Evolutionary conservation across 768 basidiomycete genomes (phyloP).

Genomic region (Lyophyllum shimeji): DNA sequence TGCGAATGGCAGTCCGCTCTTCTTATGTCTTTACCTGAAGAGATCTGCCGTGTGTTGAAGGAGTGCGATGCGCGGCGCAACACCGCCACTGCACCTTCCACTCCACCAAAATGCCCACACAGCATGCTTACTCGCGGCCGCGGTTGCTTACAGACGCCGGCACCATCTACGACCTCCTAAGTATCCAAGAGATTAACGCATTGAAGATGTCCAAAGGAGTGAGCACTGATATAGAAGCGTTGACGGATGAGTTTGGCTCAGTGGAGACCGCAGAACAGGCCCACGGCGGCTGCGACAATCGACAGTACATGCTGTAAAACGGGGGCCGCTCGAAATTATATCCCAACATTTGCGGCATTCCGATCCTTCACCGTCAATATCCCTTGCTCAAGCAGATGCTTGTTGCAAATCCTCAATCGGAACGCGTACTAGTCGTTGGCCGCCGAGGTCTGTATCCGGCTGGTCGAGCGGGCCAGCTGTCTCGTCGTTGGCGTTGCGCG

Average conservation of each 20-base stretch:
- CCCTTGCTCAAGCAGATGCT: conserved; percentile 21
- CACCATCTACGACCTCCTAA: conserved; percentile 1
- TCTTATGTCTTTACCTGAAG: conserved; percentile 36
- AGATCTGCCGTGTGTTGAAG: conserved; percentile 31
- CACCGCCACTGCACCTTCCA: conserved; percentile 23
- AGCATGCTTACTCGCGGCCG: conserved; percentile 43
- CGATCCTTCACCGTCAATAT: not conserved
- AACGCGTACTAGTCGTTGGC: conserved; percentile 71
- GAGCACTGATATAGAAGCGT: conserved; percentile 35
- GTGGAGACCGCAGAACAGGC: too few relatives aligned
- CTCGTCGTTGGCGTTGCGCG: conserved; percentile 37
- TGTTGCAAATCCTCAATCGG: conserved; percentile 65
- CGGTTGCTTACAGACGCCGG: not conserved
- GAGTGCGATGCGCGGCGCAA: not conserved
- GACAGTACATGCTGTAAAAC: too few relatives aligned
- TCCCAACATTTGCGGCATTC: not conserved
- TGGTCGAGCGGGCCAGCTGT: conserved; percentile 10
- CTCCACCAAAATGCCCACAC: conserved; percentile 65
- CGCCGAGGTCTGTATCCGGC: conserved; percentile 25
- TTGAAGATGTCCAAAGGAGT: conserved; percentile 18
- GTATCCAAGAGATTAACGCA: conserved; percentile 14
- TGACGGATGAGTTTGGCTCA: conserved; percentile 44
- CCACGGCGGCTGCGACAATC: too few relatives aligned
- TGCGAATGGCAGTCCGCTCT: conserved; percentile 56
- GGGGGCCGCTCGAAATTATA: not conserved